phyloP scores from a whole-genome alignment of 1,139 yeast species.

The Candida mesenterica region DNA sequence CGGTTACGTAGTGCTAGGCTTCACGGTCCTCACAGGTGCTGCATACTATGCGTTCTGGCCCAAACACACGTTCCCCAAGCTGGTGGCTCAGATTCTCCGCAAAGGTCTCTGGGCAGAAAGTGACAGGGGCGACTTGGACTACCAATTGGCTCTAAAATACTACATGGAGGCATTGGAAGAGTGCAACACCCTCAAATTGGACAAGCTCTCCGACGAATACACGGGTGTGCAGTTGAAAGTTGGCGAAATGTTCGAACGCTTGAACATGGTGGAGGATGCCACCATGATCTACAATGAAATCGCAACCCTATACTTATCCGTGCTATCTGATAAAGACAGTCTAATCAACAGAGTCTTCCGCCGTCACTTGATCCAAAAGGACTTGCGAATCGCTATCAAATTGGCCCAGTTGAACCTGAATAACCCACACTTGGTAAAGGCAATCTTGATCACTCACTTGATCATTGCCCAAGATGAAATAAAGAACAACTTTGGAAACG shows the following conservation, averaged over 20 bases:
- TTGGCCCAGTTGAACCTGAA: slow-evolving; percentile 53
- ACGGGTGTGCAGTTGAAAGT: slow-evolving; percentile 85
- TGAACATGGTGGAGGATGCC: slow-evolving; percentile 62
- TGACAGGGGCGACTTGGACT: slow-evolving; percentile 61
- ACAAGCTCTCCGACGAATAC: slow-evolving; percentile 62
- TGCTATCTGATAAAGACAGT: slow-evolving; percentile 39
- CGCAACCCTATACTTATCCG: slow-evolving; percentile 60
- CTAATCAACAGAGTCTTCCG: slow-evolving; percentile 31
- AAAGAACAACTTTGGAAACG: slow-evolving; percentile 1
- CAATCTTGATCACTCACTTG: slow-evolving; percentile 62
- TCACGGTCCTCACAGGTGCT: slow-evolving; percentile 28
- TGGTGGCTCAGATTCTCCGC: slow-evolving; percentile 68
- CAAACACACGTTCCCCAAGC: slow-evolving; percentile 48
- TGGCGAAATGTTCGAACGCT: slow-evolving; percentile 80
- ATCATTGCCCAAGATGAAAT: slow-evolving; percentile 65
- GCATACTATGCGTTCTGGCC: slow-evolving; percentile 63
- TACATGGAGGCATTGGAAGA: slow-evolving; percentile 52
- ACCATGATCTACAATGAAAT: slow-evolving; percentile 64
- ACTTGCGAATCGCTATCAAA: slow-evolving; percentile 65
- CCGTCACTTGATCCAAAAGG: slow-evolving; percentile 68
- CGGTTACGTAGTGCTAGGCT: slow-evolving; percentile 24
- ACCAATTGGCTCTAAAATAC: slow-evolving; percentile 61
- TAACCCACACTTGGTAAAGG: slow-evolving; percentile 54
- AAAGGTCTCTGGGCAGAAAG: slow-evolving; percentile 85
- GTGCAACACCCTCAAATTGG: slow-evolving; percentile 45